Conservation (phyloP, 106 monocot genomes). For the Cymbidium sinense region DNA sequence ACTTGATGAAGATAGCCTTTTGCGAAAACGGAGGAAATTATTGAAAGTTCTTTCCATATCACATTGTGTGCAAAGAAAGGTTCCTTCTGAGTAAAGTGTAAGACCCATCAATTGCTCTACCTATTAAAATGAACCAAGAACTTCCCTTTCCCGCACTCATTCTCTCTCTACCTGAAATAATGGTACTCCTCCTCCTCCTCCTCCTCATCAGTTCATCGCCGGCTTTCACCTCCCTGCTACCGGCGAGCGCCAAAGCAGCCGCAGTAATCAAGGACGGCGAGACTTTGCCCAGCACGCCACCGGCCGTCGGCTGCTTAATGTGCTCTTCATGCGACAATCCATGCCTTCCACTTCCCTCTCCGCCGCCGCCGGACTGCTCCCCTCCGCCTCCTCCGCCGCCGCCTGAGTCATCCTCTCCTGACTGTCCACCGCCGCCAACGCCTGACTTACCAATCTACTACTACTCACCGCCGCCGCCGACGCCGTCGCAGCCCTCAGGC, state of each 20-base stretch:
- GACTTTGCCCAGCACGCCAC: background rate
- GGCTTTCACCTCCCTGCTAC: background rate
- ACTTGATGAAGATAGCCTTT: too few species aligned
- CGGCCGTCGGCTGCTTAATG: conserved; percentile 14
- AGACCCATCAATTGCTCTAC: background rate
- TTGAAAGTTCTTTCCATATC: too few species aligned
- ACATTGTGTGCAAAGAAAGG: too few species aligned
- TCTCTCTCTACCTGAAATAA: background rate
- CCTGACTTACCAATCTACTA: conserved; percentile 7
- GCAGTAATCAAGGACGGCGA: background rate
- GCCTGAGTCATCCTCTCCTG: conserved; percentile 7
- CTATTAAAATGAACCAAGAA: background rate
- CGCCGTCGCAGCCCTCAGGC: background rate
- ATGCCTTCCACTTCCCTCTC: conserved; percentile 17
- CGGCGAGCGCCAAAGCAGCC: too few species aligned
- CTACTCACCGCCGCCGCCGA: conserved; percentile 13
- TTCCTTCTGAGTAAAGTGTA: background rate
- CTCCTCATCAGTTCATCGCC: conserved; percentile 4
- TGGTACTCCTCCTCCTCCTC: conserved; percentile 11
- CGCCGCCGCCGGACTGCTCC: conserved; percentile 20
- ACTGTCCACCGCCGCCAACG: conserved; percentile 20
- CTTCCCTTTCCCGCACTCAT: background rate
- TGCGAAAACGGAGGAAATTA: too few species aligned
- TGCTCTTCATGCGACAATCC: conserved; percentile 23
- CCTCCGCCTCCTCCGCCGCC: conserved; percentile 46